These are phyloP conservation scores for Dissophora ornata DNA, from an alignment of 192 early-diverging fungal genomes.

Conservation along the genomic window DNA sequence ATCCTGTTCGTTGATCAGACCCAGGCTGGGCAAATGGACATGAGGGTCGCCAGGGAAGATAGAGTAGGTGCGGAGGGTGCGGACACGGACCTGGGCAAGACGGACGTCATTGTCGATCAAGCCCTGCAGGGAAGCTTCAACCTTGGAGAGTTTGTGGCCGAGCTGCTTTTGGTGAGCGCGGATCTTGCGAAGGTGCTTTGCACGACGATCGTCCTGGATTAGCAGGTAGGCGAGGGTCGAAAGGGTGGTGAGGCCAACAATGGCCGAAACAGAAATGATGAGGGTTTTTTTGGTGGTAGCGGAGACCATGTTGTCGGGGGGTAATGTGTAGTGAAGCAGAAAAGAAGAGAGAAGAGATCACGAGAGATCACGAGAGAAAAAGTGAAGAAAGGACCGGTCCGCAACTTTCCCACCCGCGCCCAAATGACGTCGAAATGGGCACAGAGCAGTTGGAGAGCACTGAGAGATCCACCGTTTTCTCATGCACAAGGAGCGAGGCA, in stretches of 20 bases:
- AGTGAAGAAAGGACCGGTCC: background rate
- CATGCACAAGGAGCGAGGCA: background rate
- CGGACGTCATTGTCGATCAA: constrained; percentile 33
- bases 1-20: constrained; percentile 28
- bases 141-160: constrained; percentile 9
- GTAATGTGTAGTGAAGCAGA: background rate
- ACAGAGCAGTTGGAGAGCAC: background rate
- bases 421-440: background rate
- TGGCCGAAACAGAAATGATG: constrained; percentile 36
- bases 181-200: constrained; percentile 37
- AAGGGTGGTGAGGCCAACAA: constrained; percentile 45
- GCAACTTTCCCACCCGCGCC: background rate
- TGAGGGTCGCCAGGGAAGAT: constrained; percentile 30
- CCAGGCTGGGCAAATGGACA: constrained; percentile 17
- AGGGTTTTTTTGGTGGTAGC: constrained; percentile 37
- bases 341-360: background rate
- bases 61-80: constrained; percentile 22
- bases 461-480: no score
- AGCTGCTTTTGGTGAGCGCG: constrained; percentile 30
- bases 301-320: constrained; percentile 43
- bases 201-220: constrained; percentile 49
- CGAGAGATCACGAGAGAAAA: background rate
- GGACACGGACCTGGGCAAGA: constrained; percentile 36
- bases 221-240: constrained; percentile 38
- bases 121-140: constrained; percentile 19